These are phyloP conservation scores for Actinomortierella ambigua DNA, from an alignment of 371 early-diverging fungal species.

Conservation along the genomic window DNA sequence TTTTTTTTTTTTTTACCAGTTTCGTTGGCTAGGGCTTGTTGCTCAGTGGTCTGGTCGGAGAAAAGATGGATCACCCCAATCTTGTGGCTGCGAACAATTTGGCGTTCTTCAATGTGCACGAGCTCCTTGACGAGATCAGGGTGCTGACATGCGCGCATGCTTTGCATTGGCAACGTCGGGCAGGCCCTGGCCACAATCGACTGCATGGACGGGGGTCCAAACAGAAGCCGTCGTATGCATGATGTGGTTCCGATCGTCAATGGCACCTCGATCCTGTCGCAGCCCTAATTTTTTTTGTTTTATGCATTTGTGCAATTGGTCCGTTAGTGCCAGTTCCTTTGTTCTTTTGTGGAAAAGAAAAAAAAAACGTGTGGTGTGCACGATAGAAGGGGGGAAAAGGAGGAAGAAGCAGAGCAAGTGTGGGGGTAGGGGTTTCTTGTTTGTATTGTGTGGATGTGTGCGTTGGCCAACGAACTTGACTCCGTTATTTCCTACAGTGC, in stretches of 20 bases:
- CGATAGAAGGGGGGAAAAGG: too few species aligned
- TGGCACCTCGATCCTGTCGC: constrained; percentile 28
- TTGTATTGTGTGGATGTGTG: too few species aligned
- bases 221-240: too few species aligned
- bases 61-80: constrained; percentile 36
- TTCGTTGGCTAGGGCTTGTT: constrained; percentile 25
- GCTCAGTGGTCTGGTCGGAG: constrained; percentile 34
- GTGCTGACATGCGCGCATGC: constrained; percentile 17
- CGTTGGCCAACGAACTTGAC: too few species aligned
- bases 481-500: too few species aligned
- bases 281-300: constrained; percentile 18
- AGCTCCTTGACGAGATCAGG: constrained; percentile 23
- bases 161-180: constrained; percentile 20
- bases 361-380: too few species aligned
- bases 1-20: constrained; percentile 22
- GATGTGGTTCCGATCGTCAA: neutral
- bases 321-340: neutral
- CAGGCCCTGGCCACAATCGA: constrained; percentile 17
- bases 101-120: constrained; percentile 35
- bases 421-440: too few species aligned
- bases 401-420: neutral
- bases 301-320: neutral
- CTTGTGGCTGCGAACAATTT: constrained; percentile 36
- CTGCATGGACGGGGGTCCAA: neutral
- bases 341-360: neutral